Evolutionary conservation across 2,329 filamentous ascomycete genomes (phyloP), one percentile per base, ranked within the genome.

Genomic region (Trichoderma atroviride): DNA sequence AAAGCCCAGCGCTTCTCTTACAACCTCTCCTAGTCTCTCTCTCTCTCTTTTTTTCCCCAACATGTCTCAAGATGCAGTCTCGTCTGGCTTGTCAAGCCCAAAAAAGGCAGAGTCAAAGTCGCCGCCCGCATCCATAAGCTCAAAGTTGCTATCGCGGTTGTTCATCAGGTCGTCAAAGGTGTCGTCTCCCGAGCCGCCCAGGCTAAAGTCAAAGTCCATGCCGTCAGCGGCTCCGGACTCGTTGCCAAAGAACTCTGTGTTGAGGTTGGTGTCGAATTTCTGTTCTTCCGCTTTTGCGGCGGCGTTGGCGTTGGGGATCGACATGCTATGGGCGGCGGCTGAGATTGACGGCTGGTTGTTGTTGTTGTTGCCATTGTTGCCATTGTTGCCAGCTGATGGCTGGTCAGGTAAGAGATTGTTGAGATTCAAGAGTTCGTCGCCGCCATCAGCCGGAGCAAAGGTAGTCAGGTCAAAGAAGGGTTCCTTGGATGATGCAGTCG

Each of bases 101-200:
- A 86, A 86, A 70, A 81, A 86, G 3, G 79, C 77, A 27, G 82
- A 78, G 70, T 87, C 84, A 69, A 84, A 85, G 59, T 84, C 81
- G 4, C 69, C 69, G 9, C 79, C 81, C 72, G 83, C 81, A 65
- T 81, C 81, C 73, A 83, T 78, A 63, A 74, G 68, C 53, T 83
- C 81, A 70, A 81, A 82, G 9, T 74, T 80, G 69, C 78, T 79
- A 63, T 79, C 78, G 24, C 83, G 84, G 71, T 76, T 77, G 60
- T 78, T 78, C 74, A 82, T 87, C 70, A 87, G 76, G 70, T 86
- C 83, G 70, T 87, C 83, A 71, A 87, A 87, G 33, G 82, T 83
- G 50, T 79, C 75, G 24, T 79, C 79, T 24, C 74, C 75, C 61
- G 76, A 72, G 33, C 72, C 74, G 10, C 72, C 77, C 24, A 75